Conservation (phyloP, 2,329 filamentous ascomycete species). For the Penicillium capsulatum region DNA sequence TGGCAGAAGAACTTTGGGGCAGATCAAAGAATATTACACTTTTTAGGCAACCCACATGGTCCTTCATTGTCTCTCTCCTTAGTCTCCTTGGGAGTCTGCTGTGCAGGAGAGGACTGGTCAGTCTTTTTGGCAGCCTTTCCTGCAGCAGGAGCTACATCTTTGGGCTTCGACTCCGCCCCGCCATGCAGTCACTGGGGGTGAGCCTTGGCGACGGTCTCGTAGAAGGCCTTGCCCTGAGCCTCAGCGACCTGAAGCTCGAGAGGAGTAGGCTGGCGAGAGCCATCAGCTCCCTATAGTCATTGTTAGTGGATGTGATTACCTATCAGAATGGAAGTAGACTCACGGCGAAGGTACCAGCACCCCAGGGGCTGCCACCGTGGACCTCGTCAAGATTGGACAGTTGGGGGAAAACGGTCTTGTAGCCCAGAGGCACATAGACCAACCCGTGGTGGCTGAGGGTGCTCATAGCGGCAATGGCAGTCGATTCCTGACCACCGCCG, state of each 20-base stretch:
- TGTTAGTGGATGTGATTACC: background rate
- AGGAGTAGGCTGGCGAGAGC: slow-evolving; percentile 72
- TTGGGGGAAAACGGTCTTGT: slow-evolving; percentile 70
- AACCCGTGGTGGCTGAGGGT: slow-evolving; percentile 91
- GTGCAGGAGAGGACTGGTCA: slow-evolving; percentile 24
- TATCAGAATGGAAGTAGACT: slow-evolving; percentile 23
- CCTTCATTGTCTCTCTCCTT: slow-evolving; percentile 52
- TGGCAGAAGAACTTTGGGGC: slow-evolving; percentile 4
- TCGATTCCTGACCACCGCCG: slow-evolving; percentile 92
- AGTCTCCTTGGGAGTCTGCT: slow-evolving; percentile 30
- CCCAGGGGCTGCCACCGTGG: slow-evolving; percentile 86
- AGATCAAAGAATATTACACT: slow-evolving; percentile 63
- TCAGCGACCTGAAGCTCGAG: slow-evolving; percentile 76
- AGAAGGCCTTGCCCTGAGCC: slow-evolving; percentile 82
- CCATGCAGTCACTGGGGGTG: slow-evolving; percentile 79
- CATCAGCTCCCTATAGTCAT: slow-evolving; percentile 57
- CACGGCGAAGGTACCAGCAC: slow-evolving; percentile 83
- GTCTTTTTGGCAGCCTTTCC: slow-evolving; percentile 25
- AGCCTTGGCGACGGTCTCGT: slow-evolving; percentile 68
- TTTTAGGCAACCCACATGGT: slow-evolving; percentile 71
- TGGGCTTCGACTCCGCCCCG: slow-evolving; percentile 35
- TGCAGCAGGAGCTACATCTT: slow-evolving; percentile 26
- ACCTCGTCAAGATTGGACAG: slow-evolving; percentile 71
- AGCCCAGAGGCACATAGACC: slow-evolving; percentile 93
- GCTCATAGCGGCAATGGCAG: slow-evolving; percentile 72